Evolutionary conservation across 495 filamentous ascomycete genomes (phyloP).

Genomic region (Xylaria grammica): DNA sequence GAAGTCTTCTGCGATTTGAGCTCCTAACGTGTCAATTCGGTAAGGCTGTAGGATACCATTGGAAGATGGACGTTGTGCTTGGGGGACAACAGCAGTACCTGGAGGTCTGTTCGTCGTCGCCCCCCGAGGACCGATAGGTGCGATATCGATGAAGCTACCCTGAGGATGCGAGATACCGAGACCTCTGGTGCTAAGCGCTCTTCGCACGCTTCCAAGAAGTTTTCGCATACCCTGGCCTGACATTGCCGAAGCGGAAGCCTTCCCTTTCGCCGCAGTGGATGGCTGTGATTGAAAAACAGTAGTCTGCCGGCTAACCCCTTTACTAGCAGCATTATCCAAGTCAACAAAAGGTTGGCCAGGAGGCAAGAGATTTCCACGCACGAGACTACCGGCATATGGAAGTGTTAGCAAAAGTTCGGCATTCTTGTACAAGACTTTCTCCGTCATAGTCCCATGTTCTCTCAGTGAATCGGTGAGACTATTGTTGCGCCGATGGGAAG

Average conservation of each 20-base stretch:
- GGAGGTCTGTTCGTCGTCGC: conserved; percentile 57
- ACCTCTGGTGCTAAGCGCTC: conserved; percentile 77
- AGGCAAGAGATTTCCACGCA: conserved; percentile 80
- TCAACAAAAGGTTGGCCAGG: conserved; percentile 79
- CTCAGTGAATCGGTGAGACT: conserved; percentile 84
- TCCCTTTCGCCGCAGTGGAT: conserved; percentile 40
- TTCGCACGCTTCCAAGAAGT: conserved; percentile 84
- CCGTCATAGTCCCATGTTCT: conserved; percentile 63
- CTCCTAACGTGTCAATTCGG: conserved; percentile 79
- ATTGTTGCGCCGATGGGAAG: conserved; percentile 56
- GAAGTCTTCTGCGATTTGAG: conserved; percentile 75
- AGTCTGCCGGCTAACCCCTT: conserved; percentile 44
- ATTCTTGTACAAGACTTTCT: conserved; percentile 55
- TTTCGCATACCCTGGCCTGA: conserved; percentile 75
- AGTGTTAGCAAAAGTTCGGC: conserved; percentile 65
- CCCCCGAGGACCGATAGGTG: conserved; percentile 56
- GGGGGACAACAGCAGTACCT: conserved; percentile 59
- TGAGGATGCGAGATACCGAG: conserved; percentile 53
- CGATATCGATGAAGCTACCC: conserved; percentile 54
- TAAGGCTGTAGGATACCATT: conserved; percentile 50
- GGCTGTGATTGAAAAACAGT: conserved; percentile 54
- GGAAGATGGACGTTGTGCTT: conserved; percentile 50
- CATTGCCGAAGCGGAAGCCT: conserved; percentile 54
- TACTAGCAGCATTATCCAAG: conserved; percentile 66
- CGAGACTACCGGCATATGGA: conserved; percentile 79